Evolutionary conservation across 2,329 filamentous ascomycete species (phyloP).

Genomic region (Fusarium scirpi): DNA sequence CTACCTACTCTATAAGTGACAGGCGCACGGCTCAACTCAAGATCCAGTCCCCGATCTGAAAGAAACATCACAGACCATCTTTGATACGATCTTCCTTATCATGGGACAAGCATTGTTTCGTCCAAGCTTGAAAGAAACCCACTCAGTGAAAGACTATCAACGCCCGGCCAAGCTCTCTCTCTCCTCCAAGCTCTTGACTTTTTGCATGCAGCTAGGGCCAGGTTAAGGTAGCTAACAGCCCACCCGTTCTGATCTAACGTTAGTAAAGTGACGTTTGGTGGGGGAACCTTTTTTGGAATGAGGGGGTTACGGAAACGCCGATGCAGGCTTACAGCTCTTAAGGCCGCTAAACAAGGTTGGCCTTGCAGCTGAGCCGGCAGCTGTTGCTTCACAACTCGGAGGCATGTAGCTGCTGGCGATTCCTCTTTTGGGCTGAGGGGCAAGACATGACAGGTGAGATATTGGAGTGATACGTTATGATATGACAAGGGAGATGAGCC

Average conservation of each 20-base stretch:
- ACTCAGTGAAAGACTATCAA: conserved; percentile 8
- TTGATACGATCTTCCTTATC: background rate
- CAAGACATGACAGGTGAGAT: conserved; percentile 13
- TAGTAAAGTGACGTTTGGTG: conserved; percentile 24
- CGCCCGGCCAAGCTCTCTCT: conserved; percentile 2
- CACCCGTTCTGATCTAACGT: conserved; percentile 12
- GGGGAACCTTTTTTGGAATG: conserved; percentile 10
- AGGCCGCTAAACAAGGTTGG: conserved; percentile 25
- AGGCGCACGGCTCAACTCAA: conserved; percentile 22
- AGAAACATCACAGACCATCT: conserved; percentile 3
- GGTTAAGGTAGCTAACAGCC: conserved; percentile 2
- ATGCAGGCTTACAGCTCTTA: conserved; percentile 35
- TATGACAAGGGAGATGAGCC: background rate
- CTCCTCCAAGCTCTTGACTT: background rate
- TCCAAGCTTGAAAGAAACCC: conserved; percentile 12
- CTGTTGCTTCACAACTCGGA: background rate
- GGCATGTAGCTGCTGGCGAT: conserved; percentile 15
- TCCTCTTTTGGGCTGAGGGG: conserved; percentile 1
- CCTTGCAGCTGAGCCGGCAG: conserved; percentile 41
- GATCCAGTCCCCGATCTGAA: conserved; percentile 15
- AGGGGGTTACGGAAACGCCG: conserved; percentile 37
- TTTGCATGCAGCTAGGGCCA: background rate
- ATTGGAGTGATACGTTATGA: conserved; percentile 3
- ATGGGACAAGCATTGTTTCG: background rate
- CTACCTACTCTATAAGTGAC: background rate